Percentiles rank a stretch among this genome's conserved stretches.
phyloP scores from a whole-genome alignment of 306 rosid species.

The Trichosanthes cucumerina region DNA sequence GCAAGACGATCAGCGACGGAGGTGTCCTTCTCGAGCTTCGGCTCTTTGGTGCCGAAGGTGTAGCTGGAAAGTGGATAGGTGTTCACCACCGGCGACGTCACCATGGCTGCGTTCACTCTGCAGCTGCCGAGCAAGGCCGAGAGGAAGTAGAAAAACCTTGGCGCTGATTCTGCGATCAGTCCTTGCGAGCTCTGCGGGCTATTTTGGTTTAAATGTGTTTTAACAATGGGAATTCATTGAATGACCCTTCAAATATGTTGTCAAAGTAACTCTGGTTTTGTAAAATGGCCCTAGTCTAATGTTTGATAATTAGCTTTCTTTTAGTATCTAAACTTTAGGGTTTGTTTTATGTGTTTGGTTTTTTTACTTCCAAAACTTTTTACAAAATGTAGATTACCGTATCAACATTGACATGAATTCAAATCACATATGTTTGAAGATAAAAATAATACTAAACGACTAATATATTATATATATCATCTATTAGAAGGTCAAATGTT shows the following conservation, averaged over 20 bases:
- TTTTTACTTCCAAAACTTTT: no score
- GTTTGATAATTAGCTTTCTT: background rate
- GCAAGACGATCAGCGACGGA: conserved; percentile 99
- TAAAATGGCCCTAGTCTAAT: background rate
- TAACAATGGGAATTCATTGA: background rate
- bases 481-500: no score
- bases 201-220: background rate
- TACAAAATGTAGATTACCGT: no score
- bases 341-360: no score
- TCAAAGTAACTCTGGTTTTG: background rate
- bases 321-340: no score
- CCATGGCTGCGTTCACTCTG: conserved; percentile 32
- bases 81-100: conserved; percentile 73
- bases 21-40: conserved; percentile 98
- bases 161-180: background rate
- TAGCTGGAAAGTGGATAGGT: conserved; percentile 95
- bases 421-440: no score
- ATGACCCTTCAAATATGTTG: background rate
- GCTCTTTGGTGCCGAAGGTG: conserved; percentile 98
- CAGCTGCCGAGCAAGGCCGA: background rate
- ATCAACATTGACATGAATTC: no score
- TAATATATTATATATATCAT: no score
- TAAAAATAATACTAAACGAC: no score
- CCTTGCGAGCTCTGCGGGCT: background rate
- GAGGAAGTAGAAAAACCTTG: background rate